phyloP scores from a whole-genome alignment of 768 basidiomycete species.

The Lentinula raphanica region DNA sequence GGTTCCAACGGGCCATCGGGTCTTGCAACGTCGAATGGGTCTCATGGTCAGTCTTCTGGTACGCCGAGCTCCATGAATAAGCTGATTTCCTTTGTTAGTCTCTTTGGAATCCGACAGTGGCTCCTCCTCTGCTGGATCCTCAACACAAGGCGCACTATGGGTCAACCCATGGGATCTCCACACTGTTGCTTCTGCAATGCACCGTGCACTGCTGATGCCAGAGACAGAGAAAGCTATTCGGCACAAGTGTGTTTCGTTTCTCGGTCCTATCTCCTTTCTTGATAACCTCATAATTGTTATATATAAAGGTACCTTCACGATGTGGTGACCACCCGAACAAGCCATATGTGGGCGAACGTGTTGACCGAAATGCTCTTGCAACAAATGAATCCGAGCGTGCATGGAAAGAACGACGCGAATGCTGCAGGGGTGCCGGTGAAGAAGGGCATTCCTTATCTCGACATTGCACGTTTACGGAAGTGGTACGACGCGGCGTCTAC shows the following conservation, averaged over 20 bases:
- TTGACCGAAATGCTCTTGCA: constrained; percentile 84
- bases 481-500: background rate
- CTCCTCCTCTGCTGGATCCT: background rate
- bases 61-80: too few species aligned
- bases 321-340: constrained; percentile 87
- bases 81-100: too few species aligned
- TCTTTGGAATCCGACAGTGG: background rate
- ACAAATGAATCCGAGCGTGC: constrained; percentile 43
- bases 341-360: constrained; percentile 91
- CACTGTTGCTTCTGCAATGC: constrained; percentile 88
- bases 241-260: constrained; percentile 41
- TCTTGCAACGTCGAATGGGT: background rate
- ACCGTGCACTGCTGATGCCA: constrained; percentile 81
- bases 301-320: constrained; percentile 54
- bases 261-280: background rate
- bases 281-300: background rate
- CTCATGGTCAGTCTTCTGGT: background rate
- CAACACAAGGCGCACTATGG: constrained; percentile 64
- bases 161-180: constrained; percentile 96
- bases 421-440: constrained; percentile 37
- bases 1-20: background rate
- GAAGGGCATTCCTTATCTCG: constrained; percentile 68
- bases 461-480: background rate
- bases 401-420: background rate
- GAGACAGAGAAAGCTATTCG: constrained; percentile 66